A percentile compares a stretch with the other conserved stretches of the same genome.
Conservation (phyloP, 805 yeast genomes). For the Isabelozyma heimii region DNA sequence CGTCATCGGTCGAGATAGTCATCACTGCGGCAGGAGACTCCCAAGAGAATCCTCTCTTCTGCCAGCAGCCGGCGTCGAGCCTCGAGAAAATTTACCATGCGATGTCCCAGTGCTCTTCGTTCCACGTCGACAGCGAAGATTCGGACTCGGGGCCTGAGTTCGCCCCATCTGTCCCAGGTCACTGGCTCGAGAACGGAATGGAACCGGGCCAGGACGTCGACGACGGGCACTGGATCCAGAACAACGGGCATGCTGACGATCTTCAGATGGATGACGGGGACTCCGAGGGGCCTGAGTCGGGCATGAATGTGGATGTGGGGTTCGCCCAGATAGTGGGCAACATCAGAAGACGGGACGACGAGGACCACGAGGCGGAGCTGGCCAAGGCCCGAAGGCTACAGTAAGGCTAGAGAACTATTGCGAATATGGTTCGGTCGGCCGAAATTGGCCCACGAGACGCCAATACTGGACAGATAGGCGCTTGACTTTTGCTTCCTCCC, state of each 20-base stretch:
- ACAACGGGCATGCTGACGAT: constrained; percentile 38
- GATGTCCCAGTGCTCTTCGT: constrained; percentile 35
- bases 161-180: background rate
- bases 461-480: too few species aligned
- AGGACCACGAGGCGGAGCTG: background rate
- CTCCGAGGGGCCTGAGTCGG: constrained; percentile 14
- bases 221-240: constrained; percentile 18
- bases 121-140: constrained; percentile 29
- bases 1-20: constrained; percentile 14
- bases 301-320: constrained; percentile 43
- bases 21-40: constrained; percentile 3
- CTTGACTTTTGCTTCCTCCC: too few species aligned
- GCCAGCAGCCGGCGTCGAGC: constrained; percentile 4
- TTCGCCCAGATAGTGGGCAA: constrained; percentile 33
- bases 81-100: constrained; percentile 26
- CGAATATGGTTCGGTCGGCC: too few species aligned
- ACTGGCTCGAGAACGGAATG: too few species aligned
- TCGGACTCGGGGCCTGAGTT: too few species aligned
- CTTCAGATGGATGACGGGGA: constrained; percentile 19
- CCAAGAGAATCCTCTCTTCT: constrained; percentile 9
- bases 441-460: too few species aligned
- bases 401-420: background rate
- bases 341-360: constrained; percentile 23
- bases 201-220: constrained; percentile 10
- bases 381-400: background rate